Evolutionary conservation across 2,329 filamentous ascomycete species (phyloP).

Genomic region (Aureobasidium pullulans): DNA sequence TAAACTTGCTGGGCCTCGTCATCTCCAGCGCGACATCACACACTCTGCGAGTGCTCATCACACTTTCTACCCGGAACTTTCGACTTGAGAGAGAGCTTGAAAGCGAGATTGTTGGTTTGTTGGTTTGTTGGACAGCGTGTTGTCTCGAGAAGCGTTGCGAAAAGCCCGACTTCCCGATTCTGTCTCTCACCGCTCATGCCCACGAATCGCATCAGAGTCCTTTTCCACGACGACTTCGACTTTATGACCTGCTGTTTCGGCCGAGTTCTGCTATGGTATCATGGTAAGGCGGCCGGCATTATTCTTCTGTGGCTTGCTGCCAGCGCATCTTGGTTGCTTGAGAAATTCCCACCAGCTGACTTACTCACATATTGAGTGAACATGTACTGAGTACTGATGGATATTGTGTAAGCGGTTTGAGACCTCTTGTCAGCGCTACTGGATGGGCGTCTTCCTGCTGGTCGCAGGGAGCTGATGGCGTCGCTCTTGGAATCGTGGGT

Average conservation of each 20-base stretch:
- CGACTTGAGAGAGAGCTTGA: background rate
- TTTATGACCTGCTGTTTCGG: background rate
- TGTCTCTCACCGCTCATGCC: conserved; percentile 3
- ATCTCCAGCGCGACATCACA: conserved; percentile 5
- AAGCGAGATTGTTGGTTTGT: background rate
- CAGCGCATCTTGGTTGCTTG: conserved; percentile 1
- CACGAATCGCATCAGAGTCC: background rate
- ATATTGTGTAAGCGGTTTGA: background rate
- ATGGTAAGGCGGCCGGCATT: background rate
- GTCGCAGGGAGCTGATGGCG: background rate
- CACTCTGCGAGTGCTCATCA: background rate
- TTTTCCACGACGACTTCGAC: background rate
- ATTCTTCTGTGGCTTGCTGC: conserved; percentile 5
- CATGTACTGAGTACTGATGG: background rate
- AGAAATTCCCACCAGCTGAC: background rate
- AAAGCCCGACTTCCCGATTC: background rate
- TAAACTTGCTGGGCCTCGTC: conserved; percentile 2
- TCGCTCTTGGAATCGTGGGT: background rate
- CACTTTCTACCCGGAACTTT: conserved; percentile 6
- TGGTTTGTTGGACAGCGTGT: background rate
- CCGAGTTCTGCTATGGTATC: background rate
- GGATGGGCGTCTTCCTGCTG: background rate
- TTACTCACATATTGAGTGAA: background rate
- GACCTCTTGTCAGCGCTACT: background rate
- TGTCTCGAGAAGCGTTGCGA: background rate